Conservation (phyloP, 352 stramenopile species). For the Nothophytophthora sp. region DNA sequence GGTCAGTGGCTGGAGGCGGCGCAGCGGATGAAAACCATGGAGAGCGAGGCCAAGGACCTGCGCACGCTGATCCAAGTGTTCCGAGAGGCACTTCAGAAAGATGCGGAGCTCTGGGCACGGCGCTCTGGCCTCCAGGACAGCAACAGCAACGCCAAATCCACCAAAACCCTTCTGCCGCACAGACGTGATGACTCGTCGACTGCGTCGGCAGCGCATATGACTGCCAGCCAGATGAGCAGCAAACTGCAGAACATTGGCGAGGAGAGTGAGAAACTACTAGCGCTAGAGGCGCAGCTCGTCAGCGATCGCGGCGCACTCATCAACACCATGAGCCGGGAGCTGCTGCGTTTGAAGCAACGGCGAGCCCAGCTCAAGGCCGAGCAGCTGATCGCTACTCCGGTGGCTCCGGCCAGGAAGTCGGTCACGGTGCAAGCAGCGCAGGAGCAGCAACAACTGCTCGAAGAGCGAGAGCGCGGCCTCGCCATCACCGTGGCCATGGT, state of each 20-base stretch:
- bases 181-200: constrained; percentile 61
- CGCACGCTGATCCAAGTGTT: constrained; percentile 84
- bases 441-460: constrained; percentile 67
- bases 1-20: constrained; percentile 57
- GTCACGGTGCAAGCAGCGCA: constrained; percentile 19
- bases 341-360: constrained; percentile 59
- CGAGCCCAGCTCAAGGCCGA: constrained; percentile 43
- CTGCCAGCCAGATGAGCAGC: constrained; percentile 71
- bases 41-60: constrained; percentile 77
- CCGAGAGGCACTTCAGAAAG: constrained; percentile 78
- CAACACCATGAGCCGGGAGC: constrained; percentile 71
- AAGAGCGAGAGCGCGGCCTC: constrained; percentile 82
- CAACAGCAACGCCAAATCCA: constrained; percentile 18
- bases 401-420: constrained; percentile 9
- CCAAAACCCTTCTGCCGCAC: constrained; percentile 24
- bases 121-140: constrained; percentile 28
- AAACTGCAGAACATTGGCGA: constrained; percentile 84
- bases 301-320: constrained; percentile 59
- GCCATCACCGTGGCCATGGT: constrained; percentile 73
- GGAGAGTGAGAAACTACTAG: constrained; percentile 68
- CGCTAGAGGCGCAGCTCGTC: constrained; percentile 64
- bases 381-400: constrained; percentile 2
- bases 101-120: constrained; percentile 73
- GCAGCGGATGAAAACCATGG: constrained; percentile 59
- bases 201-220: constrained; percentile 72